These are phyloP conservation scores for Thermothielavioides terrestris DNA, from an alignment of 495 filamentous ascomycete species.

Conservation along the genomic window DNA sequence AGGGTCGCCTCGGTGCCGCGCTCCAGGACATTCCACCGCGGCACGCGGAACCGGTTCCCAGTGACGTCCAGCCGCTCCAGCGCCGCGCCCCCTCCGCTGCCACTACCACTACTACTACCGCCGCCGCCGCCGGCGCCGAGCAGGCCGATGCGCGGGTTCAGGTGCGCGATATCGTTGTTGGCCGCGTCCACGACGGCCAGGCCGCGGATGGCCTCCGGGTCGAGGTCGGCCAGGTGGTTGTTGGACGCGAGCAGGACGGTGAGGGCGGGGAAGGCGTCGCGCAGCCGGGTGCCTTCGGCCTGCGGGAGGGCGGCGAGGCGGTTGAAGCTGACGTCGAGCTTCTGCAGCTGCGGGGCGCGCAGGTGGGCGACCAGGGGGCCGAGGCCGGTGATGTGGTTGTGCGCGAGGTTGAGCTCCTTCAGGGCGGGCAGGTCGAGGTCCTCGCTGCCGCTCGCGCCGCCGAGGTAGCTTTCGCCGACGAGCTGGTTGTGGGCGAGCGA, in stretches of 20 bases:
- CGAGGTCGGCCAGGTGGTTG: slow-evolving; percentile 63
- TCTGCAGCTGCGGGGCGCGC: slow-evolving; percentile 59
- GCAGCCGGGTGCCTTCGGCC: slow-evolving; percentile 37
- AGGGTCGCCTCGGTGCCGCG: slow-evolving; percentile 84
- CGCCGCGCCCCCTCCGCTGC: too few species aligned
- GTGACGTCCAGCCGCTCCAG: slow-evolving; percentile 53
- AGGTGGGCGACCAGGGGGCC: slow-evolving; percentile 54
- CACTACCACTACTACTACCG: too few species aligned
- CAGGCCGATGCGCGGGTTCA: slow-evolving; percentile 72
- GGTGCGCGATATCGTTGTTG: slow-evolving; percentile 69
- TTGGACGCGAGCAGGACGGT: slow-evolving; percentile 60
- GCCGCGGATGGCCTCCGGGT: slow-evolving; percentile 65
- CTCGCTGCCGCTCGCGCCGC: slow-evolving; percentile 29
- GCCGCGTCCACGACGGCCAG: slow-evolving; percentile 66
- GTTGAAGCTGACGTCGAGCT: slow-evolving; percentile 74
- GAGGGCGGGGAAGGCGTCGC: slow-evolving; percentile 55
- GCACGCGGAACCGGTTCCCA: slow-evolving; percentile 78
- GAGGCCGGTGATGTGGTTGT: slow-evolving; percentile 59
- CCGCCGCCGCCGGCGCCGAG: slow-evolving; percentile 50
- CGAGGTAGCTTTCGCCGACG: slow-evolving; percentile 47
- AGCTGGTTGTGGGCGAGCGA: slow-evolving; percentile 77
- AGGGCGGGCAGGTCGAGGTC: slow-evolving; percentile 62
- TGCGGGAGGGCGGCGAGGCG: slow-evolving; percentile 59
- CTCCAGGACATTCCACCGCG: slow-evolving; percentile 75
- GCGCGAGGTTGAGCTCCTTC: slow-evolving; percentile 61